Base-by-base conservation (phyloP, 2,329 filamentous ascomycete species). In the Fusarium circinatum region DNA sequence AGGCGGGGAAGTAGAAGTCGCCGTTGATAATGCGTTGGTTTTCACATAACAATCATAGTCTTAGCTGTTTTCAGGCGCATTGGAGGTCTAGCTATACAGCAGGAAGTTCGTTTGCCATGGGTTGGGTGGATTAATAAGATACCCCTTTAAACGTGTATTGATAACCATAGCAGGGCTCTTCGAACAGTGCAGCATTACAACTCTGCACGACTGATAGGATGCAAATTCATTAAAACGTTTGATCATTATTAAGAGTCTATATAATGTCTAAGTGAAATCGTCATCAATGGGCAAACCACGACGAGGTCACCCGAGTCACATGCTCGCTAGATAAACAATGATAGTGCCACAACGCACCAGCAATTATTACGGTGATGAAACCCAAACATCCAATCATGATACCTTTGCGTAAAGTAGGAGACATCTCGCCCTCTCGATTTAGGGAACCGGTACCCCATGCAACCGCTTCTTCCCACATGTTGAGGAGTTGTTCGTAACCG, bases 1-100 rank as follows among this genome's bases (percentile, higher is more conserved):
- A 72, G 82, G 55, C 78, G 82, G n/a, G 78, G 80, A 80, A 87
- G 68, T 79, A 80, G 75, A 78, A 82, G 62, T 78, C 84, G 79
- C 81, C 83, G 75, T 78, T 84, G 80, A 83, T 86, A 65, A 78
- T 81, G 63, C 82, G 14, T 48, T 42, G 32, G 20, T 38, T 41
- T 52, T 39, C 57, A 51, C 51, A 44, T 22, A 51, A 51, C 15
- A 57, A 55, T 55, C 28, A n/a, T 38, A 28, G 13, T 41, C 17
- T n/a, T 42, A 26, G 36, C 38, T n/a, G 20, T 47, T 62, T 47
- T 65, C 13, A 26, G 47, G 41, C 45, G 47, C 18, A 47, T 34
- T 49, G 47, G 52, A 58, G 34, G 58, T 22, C 36, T 52, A 36
- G 49, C n/a, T 12, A 20, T 32, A 38, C 22, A 42, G 34, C 51